A percentile compares a stretch with the other conserved stretches of the same genome.
These are phyloP conservation scores for Populus pruinosa DNA, from an alignment of 345 rosid species.

Conservation along the genomic window DNA sequence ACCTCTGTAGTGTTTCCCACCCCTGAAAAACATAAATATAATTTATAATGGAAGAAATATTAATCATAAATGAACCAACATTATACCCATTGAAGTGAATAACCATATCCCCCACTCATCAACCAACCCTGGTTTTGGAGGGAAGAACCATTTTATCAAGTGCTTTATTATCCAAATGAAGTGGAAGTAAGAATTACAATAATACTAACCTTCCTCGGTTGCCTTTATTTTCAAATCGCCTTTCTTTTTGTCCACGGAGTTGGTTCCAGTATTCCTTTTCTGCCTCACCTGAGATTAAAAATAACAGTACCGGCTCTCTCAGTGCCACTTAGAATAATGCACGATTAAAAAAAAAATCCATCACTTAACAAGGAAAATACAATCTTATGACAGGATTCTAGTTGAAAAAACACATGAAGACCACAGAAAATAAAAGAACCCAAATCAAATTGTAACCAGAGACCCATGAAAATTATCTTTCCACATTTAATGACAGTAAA, in stretches of 20 bases:
- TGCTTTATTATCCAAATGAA: not conserved
- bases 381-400: not conserved
- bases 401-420: not conserved
- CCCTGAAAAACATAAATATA: conserved; percentile 38
- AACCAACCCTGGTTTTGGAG: not conserved
- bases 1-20: conserved; percentile 63
- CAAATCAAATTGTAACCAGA: not conserved
- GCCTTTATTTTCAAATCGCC: conserved; percentile 44
- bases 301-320: not conserved
- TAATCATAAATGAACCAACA: not conserved
- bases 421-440: not conserved
- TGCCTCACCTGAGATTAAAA: conserved; percentile 53
- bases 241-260: conserved; percentile 56
- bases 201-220: conserved; percentile 66
- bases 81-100: not conserved
- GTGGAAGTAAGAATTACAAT: not conserved
- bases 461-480: not conserved
- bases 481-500: not conserved
- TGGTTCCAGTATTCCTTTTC: conserved; percentile 82
- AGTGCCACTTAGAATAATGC: not conserved
- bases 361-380: not conserved
- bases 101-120: not conserved
- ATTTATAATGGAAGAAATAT: not conserved
- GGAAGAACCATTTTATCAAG: not conserved
- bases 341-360: not conserved